Evolutionary conservation across 169 alveolate genomes (phyloP).

Genomic region (Plasmodium knowlesi): DNA sequence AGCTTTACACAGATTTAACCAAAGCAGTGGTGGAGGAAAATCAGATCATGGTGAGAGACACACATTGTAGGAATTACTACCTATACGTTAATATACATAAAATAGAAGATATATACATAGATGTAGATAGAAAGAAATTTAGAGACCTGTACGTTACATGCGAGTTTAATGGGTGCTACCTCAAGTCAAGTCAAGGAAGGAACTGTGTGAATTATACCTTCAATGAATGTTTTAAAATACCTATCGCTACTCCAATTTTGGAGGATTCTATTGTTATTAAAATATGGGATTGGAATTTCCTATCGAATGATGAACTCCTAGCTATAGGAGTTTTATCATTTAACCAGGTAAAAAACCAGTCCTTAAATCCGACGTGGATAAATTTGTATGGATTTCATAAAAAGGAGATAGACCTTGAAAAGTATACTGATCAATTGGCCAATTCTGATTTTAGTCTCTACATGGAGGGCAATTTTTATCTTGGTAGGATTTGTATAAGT

Average conservation of each 20-base stretch:
- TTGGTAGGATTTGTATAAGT: slow-evolving; percentile 90
- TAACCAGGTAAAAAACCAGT: slow-evolving; percentile 81
- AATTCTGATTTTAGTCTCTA: slow-evolving; percentile 44
- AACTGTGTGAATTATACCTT: slow-evolving; percentile 88
- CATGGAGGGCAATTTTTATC: slow-evolving; percentile 81
- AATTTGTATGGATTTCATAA: slow-evolving; percentile 90
- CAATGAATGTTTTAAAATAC: slow-evolving; percentile 92
- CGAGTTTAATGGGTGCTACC: slow-evolving; percentile 91
- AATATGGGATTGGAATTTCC: slow-evolving; percentile 87
- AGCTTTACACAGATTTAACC: slow-evolving; percentile 73
- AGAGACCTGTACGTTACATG: slow-evolving; percentile 89
- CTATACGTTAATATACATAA: slow-evolving; percentile 88
- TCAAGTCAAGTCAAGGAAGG: slow-evolving; percentile 84
- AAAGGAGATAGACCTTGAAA: slow-evolving; percentile 75
- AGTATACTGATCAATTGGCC: slow-evolving; percentile 52
- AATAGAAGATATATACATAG: slow-evolving; percentile 88
- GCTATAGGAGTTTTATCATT: slow-evolving; percentile 87
- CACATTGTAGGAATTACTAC: slow-evolving; percentile 82
- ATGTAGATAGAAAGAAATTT: slow-evolving; percentile 77
- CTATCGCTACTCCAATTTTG: slow-evolving; percentile 90
- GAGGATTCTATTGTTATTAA: slow-evolving; percentile 91
- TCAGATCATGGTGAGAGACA: slow-evolving; percentile 15
- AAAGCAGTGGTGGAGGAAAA: slow-evolving; percentile 81
- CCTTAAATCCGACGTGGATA: slow-evolving; percentile 88
- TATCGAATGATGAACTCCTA: slow-evolving; percentile 71